phyloP scores from a whole-genome alignment of 2,329 filamentous ascomycete genomes.

The Fusarium staphyleae region DNA sequence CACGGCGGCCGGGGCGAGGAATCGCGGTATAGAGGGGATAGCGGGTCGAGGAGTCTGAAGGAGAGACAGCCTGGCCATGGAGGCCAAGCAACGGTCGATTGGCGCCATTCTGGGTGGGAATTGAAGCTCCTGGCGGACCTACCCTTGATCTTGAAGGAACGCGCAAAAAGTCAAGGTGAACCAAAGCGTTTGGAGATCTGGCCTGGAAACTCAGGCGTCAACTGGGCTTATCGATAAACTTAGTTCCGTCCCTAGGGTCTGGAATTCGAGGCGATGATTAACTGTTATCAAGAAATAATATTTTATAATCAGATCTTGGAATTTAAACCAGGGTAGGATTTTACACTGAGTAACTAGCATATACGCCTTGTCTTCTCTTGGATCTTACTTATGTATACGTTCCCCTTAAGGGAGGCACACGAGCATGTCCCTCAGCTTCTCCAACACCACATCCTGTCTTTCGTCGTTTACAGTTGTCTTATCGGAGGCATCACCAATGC shows the following conservation, averaged over 20 bases:
- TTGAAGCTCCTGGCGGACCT: conserved; percentile 40
- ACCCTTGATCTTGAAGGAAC: conserved; percentile 19
- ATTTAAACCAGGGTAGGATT: too few relatives aligned
- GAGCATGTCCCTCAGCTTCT: conserved; percentile 44
- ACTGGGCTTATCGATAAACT: conserved; percentile 38
- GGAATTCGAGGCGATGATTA: background rate
- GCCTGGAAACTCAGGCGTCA: conserved; percentile 36
- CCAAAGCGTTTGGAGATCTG: conserved; percentile 21
- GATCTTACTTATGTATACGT: background rate
- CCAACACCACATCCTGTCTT: conserved; percentile 43
- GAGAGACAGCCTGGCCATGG: conserved; percentile 59
- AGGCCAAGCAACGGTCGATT: conserved; percentile 61
- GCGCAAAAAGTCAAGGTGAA: conserved; percentile 39
- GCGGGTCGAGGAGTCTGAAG: conserved; percentile 52
- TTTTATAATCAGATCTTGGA: too few relatives aligned
- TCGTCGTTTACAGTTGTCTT: conserved; percentile 60
- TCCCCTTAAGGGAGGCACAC: conserved; percentile 36
- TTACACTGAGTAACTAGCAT: too few relatives aligned
- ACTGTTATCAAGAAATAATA: too few relatives aligned
- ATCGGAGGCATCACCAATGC: conserved; percentile 64
- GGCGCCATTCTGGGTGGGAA: conserved; percentile 54
- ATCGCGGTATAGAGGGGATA: conserved; percentile 55
- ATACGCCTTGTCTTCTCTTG: too few relatives aligned
- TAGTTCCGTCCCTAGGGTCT: background rate
- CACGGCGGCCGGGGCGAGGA: conserved; percentile 55